phyloP scores from a whole-genome alignment of 1,284 basidiomycete species.

The Tilletia setariae region DNA sequence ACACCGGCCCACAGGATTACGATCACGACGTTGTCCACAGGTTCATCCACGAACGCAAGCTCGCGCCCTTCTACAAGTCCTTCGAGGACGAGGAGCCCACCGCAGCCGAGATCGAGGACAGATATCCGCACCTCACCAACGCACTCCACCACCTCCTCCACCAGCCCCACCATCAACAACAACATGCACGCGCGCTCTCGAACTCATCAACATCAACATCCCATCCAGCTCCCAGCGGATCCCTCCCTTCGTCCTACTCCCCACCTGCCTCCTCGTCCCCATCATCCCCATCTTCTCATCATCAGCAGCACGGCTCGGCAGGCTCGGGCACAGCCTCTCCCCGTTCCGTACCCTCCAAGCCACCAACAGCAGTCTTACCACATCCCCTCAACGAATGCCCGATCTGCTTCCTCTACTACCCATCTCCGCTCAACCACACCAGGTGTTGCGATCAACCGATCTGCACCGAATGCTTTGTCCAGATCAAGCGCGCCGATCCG shows the following conservation, averaged over 20 bases:
- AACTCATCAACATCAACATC: not conserved
- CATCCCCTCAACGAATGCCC: slow-evolving; percentile 89
- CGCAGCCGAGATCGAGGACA: slow-evolving; percentile 64
- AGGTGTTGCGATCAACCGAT: slow-evolving; percentile 97
- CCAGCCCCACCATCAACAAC: not conserved
- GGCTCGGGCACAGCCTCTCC: not conserved
- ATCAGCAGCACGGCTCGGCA: not conserved
- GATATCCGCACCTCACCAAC: slow-evolving; percentile 63
- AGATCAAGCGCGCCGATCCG: slow-evolving; percentile 94
- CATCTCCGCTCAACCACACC: slow-evolving; percentile 71
- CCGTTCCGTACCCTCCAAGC: not conserved
- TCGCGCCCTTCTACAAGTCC: slow-evolving; percentile 93
- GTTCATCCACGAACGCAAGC: slow-evolving; percentile 77
- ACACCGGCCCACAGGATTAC: slow-evolving; percentile 75
- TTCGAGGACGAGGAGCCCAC: slow-evolving; percentile 85
- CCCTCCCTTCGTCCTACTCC: not conserved
- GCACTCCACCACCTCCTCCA: not conserved
- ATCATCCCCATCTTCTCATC: not conserved
- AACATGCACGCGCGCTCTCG: not conserved
- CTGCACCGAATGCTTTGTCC: slow-evolving; percentile 98
- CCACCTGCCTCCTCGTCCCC: not conserved
- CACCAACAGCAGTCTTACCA: slow-evolving; percentile 64
- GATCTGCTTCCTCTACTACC: slow-evolving; percentile 80
- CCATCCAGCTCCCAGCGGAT: not conserved
- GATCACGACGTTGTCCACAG: slow-evolving; percentile 79